Percentiles rank a stretch among this genome's conserved stretches.
These are phyloP conservation scores for Firmiana major DNA, from an alignment of 345 rosid genomes.

Conservation along the genomic window DNA sequence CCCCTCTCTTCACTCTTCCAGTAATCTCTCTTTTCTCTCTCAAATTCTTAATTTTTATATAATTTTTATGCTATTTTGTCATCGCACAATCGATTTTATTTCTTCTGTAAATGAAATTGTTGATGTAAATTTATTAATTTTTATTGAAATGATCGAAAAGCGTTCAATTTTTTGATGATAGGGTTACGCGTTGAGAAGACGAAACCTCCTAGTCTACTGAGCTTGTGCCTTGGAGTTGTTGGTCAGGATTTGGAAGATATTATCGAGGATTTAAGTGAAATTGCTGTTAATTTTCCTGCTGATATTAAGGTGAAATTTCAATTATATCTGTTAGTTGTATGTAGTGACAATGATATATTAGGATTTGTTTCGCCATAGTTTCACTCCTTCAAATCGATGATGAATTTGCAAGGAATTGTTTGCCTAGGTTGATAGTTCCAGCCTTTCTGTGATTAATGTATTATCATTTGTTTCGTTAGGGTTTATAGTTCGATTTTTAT, in stretches of 20 bases:
- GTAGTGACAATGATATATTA: not conserved
- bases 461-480: not conserved
- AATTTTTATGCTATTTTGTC: not conserved
- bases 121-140: not conserved
- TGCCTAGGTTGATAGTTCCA: not conserved
- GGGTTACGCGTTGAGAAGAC: conserved; percentile 34
- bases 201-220: conserved; percentile 59
- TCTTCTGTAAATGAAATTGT: not conserved
- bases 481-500: not conserved
- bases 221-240: conserved; percentile 75
- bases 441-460: not conserved
- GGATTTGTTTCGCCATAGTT: not conserved
- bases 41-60: not conserved
- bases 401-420: not conserved
- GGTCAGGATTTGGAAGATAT: conserved; percentile 84
- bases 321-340: not conserved
- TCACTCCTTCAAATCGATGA: not conserved
- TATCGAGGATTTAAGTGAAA: conserved; percentile 51
- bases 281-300: conserved; percentile 54
- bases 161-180: conserved; percentile 10
- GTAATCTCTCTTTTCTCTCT: conserved; percentile 26
- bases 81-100: not conserved
- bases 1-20: conserved; percentile 30
- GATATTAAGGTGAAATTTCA: conserved; percentile 56
- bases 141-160: not conserved